These are phyloP conservation scores for Yarrowia keelungensis DNA, from an alignment of 805 yeast species.

Conservation along the genomic window DNA sequence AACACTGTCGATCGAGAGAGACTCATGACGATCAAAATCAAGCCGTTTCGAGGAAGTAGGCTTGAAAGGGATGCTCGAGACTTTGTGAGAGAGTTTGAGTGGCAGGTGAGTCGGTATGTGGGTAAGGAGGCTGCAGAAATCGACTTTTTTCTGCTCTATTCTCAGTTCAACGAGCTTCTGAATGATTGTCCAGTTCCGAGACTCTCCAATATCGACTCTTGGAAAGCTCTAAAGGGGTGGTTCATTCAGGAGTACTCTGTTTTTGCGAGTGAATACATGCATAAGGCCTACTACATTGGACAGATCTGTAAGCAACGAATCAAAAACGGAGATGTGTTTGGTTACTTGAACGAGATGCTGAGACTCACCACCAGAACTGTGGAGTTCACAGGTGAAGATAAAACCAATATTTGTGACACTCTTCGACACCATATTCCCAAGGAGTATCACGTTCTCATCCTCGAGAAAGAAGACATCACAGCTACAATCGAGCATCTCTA, in stretches of 20 bases:
- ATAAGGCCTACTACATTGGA: background rate
- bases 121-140: background rate
- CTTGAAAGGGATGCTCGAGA: conserved; percentile 1
- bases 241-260: conserved; percentile 3
- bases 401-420: background rate
- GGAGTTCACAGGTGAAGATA: background rate
- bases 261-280: conserved; percentile 9
- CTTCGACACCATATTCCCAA: background rate
- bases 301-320: background rate
- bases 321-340: conserved; percentile 2
- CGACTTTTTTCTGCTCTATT: background rate
- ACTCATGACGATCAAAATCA: background rate
- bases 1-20: background rate
- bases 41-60: background rate
- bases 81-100: conserved; percentile 3
- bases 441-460: conserved; percentile 2
- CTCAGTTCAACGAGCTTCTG: background rate
- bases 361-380: background rate
- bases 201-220: background rate
- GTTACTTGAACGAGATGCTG: background rate
- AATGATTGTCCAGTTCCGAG: conserved; percentile 9
- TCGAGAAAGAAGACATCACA: background rate
- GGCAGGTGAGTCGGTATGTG: background rate
- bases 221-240: background rate
- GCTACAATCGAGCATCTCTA: background rate